Base-by-base conservation (phyloP, 2,329 filamentous ascomycete genomes). In the Fusarium keratoplasticum region DNA sequence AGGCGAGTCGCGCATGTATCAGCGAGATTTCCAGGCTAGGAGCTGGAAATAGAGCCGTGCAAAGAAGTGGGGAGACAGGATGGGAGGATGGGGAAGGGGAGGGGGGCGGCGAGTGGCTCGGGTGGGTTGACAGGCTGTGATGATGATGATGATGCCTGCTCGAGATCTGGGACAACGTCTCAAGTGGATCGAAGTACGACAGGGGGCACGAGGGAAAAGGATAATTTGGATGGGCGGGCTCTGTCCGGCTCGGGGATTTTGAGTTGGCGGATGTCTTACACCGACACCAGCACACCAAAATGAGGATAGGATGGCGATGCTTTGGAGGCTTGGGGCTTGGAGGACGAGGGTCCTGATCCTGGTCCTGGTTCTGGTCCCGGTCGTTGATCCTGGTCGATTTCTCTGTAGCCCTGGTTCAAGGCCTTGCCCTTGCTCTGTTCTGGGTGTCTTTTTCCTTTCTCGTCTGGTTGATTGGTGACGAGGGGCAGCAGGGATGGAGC, bases 1-100 rank as follows among this genome's bases (percentile, higher is more conserved):
- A 74, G 76, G 76, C 76, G 76, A 78, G 69, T 78, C 73, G 76
- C 76, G 77, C 76, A 78, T 78, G 77, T 78, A 78, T 78, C 74
- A 77, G 70, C 71, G 66, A 72, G 71, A 74, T 73, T 78, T 77
- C 76, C 76, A 75, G 72, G 69, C 76, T 78, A 77, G 55, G 64
- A 76, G 74, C 73, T 76, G 73, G 76, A 78, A 74, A 76, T 67
- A 76, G 69, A 75, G 74, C 71, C 72, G 65, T 73, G 74, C 67
- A 71, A 73, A 66, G 74, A 77, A 75, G 72, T 75, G 76, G 74
- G 61, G 75, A 75, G 63, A 63, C 60, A 70, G 62, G 64, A 74
- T 66, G 72, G 72, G 44, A 52, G 72, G 65, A 65, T 69, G 63
- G 54, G 52, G 29, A 55, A 55, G 52, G 52, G 29, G 31, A 35